These are phyloP conservation scores for Zygosaccharomyces pseudobailii DNA, from an alignment of 1,139 yeast genomes.

Conservation along the genomic window DNA sequence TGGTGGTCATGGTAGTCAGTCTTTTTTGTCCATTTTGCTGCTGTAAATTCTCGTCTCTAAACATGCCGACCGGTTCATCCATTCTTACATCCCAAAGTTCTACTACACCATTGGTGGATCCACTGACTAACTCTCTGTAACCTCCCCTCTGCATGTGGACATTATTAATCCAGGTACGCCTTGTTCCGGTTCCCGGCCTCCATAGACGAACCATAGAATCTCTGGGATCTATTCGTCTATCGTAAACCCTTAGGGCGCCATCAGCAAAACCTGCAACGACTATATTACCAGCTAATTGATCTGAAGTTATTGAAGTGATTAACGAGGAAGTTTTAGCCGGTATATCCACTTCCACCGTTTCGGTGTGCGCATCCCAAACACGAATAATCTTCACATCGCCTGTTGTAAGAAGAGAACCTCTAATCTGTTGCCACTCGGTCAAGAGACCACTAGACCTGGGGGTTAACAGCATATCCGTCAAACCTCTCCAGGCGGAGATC, in stretches of 20 bases:
- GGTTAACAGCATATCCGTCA: constrained; percentile 76
- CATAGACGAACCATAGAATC: constrained; percentile 85
- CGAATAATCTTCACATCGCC: constrained; percentile 93
- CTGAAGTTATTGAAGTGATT: constrained; percentile 84
- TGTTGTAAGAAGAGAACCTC: constrained; percentile 86
- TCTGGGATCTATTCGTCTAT: constrained; percentile 76
- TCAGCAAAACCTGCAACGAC: constrained; percentile 92
- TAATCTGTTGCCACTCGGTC: constrained; percentile 94
- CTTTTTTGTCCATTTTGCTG: constrained; percentile 18
- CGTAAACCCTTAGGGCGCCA: constrained; percentile 87
- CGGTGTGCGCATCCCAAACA: constrained; percentile 96
- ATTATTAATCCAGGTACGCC: constrained; percentile 60
- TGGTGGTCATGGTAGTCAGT: constrained; percentile 50
- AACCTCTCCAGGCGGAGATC: constrained; percentile 89
- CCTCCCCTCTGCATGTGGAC: constrained; percentile 98
- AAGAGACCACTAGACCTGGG: constrained; percentile 80
- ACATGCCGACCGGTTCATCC: constrained; percentile 65
- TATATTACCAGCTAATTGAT: constrained; percentile 91
- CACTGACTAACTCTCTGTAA: constrained; percentile 81
- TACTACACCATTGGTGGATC: constrained; percentile 75
- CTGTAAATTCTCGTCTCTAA: constrained; percentile 47
- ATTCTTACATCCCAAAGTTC: constrained; percentile 86
- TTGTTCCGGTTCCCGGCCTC: constrained; percentile 42
- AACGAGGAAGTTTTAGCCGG: constrained; percentile 92
- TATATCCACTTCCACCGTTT: constrained; percentile 75